A percentile compares a stretch with the other conserved stretches of the same genome.
These are phyloP conservation scores for Hysterangium stoloniferum DNA, from an alignment of 768 basidiomycete species.

Conservation along the genomic window DNA sequence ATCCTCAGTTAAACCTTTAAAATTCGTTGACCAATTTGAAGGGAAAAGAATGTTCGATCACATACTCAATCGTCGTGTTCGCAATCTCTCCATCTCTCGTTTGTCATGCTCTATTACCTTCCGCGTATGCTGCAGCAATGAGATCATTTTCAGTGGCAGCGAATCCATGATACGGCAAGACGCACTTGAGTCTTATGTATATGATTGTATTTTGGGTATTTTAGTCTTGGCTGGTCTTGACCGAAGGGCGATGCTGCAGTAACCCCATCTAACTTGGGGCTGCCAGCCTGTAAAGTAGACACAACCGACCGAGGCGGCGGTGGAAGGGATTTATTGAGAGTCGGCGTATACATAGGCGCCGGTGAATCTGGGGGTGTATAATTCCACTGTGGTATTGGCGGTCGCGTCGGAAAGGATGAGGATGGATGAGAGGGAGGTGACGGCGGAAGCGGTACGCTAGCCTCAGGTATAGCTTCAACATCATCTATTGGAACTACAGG, in stretches of 20 bases:
- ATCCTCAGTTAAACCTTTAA: background rate
- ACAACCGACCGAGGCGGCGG: background rate
- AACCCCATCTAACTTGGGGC: background rate
- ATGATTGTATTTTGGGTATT: conserved; percentile 7
- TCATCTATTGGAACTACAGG: background rate
- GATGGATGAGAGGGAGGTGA: background rate
- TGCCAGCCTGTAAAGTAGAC: no score
- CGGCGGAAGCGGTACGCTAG: background rate
- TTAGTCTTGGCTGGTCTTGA: background rate
- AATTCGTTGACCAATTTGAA: background rate
- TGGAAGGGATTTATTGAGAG: background rate
- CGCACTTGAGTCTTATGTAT: conserved; percentile 7
- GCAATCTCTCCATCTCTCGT: conserved; percentile 6
- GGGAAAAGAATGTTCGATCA: background rate
- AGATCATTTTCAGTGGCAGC: background rate
- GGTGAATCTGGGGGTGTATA: background rate
- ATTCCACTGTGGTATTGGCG: background rate
- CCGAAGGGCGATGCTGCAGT: background rate
- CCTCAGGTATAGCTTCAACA: background rate
- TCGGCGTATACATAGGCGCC: no score
- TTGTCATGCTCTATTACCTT: conserved; percentile 7
- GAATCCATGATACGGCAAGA: background rate
- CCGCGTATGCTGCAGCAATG: background rate
- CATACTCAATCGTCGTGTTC: conserved; percentile 3
- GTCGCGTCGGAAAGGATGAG: background rate